These are phyloP conservation scores for Tulasnella sp. DNA, from an alignment of 768 basidiomycete genomes.

Conservation along the genomic window DNA sequence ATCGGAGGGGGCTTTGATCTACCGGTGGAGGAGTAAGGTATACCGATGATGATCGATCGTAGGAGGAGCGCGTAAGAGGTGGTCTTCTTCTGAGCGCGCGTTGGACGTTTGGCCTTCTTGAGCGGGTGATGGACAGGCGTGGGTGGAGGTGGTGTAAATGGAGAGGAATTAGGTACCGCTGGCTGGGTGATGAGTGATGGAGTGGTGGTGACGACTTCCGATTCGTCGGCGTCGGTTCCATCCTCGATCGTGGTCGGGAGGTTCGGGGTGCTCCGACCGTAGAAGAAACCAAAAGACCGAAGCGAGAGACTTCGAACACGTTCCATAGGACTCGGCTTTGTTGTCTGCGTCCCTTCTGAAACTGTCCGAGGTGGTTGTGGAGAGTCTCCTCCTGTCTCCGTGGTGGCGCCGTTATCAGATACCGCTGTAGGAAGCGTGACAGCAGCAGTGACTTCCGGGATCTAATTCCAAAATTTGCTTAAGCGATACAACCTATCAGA, in stretches of 20 bases:
- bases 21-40: conserved; percentile 25
- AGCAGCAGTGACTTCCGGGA: too few relatives aligned
- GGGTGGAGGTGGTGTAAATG: neutral
- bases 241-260: conserved; percentile 27
- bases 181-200: neutral
- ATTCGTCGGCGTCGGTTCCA: conserved; percentile 31
- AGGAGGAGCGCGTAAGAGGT: conserved; percentile 52
- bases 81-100: conserved; percentile 45
- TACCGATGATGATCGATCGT: conserved; percentile 59
- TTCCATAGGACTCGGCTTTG: neutral
- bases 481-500: too few relatives aligned
- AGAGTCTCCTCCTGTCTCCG: too few relatives aligned
- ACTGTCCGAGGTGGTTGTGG: too few relatives aligned
- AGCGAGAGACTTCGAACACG: conserved; percentile 37
- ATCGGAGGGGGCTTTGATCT: conserved; percentile 33
- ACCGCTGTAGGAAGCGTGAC: too few relatives aligned
- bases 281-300: conserved; percentile 36
- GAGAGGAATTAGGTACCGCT: neutral
- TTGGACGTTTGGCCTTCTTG: conserved; percentile 6
- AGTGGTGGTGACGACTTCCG: conserved; percentile 21
- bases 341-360: too few relatives aligned
- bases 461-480: too few relatives aligned
- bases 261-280: conserved; percentile 27
- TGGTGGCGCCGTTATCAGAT: too few relatives aligned
- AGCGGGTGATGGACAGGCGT: neutral